Evolutionary conservation across 2,329 filamentous ascomycete species (phyloP).

Genomic region (Beauveria scarabaeidicola): DNA sequence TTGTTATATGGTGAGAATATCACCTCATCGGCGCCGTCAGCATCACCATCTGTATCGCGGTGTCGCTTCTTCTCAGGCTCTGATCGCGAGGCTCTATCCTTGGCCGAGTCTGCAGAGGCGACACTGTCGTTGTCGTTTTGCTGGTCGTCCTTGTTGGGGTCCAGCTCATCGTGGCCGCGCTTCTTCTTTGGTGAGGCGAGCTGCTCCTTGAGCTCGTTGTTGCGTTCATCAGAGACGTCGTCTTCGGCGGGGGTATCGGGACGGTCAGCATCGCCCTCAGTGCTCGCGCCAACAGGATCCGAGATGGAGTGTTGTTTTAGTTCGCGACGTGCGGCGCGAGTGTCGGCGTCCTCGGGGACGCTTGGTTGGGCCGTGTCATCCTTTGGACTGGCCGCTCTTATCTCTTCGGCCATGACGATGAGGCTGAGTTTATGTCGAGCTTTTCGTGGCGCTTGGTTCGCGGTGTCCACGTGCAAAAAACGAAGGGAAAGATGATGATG

Average conservation of each 20-base stretch:
- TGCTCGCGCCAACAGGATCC: constrained; percentile 27
- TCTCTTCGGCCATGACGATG: constrained; percentile 36
- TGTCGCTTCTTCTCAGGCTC: constrained; percentile 60
- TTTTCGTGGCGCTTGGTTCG: background rate
- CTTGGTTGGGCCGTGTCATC: constrained; percentile 20
- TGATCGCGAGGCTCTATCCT: constrained; percentile 35
- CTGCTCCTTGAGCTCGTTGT: constrained; percentile 36
- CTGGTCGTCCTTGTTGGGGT: constrained; percentile 36
- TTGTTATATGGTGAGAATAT: background rate
- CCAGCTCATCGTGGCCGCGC: constrained; percentile 51
- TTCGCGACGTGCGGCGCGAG: constrained; percentile 54
- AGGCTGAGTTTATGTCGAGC: background rate
- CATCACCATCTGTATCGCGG: constrained; percentile 40
- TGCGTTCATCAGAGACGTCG: constrained; percentile 22
- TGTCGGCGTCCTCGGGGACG: constrained; percentile 51
- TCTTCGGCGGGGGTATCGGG: constrained; percentile 29
- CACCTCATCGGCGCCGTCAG: background rate
- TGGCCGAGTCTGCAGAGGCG: constrained; percentile 36
- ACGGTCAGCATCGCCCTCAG: constrained; percentile 17
- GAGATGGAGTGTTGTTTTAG: constrained; percentile 57
- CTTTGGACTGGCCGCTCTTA: constrained; percentile 33
- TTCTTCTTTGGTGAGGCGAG: constrained; percentile 59
- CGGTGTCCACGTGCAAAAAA: constrained; percentile 1
- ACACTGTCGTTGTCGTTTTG: constrained; percentile 35
- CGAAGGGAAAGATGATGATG: background rate